These are phyloP conservation scores for Leucosporidium scottii DNA, from an alignment of 768 basidiomycete genomes.

Conservation along the genomic window DNA sequence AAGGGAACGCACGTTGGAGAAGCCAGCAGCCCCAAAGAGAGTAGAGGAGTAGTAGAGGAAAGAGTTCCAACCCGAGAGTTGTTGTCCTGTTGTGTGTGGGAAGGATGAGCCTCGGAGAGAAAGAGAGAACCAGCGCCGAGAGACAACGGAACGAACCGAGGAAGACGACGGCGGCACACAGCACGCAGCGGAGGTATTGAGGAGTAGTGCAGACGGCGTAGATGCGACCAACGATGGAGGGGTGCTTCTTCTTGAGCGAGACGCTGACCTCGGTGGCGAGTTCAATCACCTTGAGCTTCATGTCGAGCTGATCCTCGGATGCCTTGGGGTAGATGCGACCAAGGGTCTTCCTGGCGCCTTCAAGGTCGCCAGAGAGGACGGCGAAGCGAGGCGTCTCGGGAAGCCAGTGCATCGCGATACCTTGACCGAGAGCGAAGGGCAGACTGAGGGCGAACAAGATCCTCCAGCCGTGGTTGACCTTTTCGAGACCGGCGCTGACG, in stretches of 20 bases:
- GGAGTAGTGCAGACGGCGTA: neutral
- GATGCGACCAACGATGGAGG: neutral
- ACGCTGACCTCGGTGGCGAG: conserved; percentile 7
- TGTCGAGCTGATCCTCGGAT: neutral
- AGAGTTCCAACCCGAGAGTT: conserved; percentile 9
- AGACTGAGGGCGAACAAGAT: conserved; percentile 9
- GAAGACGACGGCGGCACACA: conserved; percentile 5
- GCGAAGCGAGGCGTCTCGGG: conserved; percentile 12
- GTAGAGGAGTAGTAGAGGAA: conserved; percentile 52
- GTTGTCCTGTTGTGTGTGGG: too few relatives aligned
- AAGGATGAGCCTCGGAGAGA: too few relatives aligned
- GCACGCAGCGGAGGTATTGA: conserved; percentile 1
- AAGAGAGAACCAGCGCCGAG: too few relatives aligned
- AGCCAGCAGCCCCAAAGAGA: conserved; percentile 68
- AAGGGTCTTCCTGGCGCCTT: neutral
- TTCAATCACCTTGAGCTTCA: conserved; percentile 16
- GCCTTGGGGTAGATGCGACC: conserved; percentile 4
- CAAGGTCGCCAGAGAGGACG: neutral
- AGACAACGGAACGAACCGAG: too few relatives aligned
- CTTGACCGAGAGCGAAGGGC: conserved; percentile 7
- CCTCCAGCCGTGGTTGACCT: conserved; percentile 1
- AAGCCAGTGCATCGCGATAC: conserved; percentile 12
- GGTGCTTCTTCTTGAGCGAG: conserved; percentile 11
- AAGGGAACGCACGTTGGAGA: conserved; percentile 44
- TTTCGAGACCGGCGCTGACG: conserved; percentile 7